Evolutionary conservation across 2,329 filamentous ascomycete species (phyloP), one percentile per base, ranked within the genome.

Genomic region (Trichophyton rubrum): DNA sequence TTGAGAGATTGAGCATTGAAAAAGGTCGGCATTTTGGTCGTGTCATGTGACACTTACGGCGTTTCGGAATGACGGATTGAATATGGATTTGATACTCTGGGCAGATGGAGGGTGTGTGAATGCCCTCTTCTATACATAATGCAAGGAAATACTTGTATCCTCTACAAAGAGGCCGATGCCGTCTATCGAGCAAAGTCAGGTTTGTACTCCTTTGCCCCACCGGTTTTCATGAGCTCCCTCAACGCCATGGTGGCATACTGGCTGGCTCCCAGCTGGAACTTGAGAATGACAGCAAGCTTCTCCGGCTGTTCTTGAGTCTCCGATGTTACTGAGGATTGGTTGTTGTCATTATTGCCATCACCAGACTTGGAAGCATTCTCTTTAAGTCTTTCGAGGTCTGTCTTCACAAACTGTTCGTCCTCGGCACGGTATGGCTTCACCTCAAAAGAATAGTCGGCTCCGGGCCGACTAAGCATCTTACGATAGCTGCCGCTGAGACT

Each of bases 401-500:
- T 99, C 62, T 87, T 83, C 2, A 95, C 87, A 74, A 97, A 85
- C 75, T 97, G 91, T 74, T 95, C 85, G 38, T 86, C 83, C 30
- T 85, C 80, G 35, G 68, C 60, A 1, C 66, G 66, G 70, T 96
- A 97, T 3, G 78, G 74, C 68, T 82, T 85, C 9, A 96, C 82
- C 62, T 89, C 82, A 61, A 85, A 86, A 9, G 79, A 82, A 6
- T 89, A 82, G 30, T 79, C 75, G 6, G 79, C 73, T 1, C 83
- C 81, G 68, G 90, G 89, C 22, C 81, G 81, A 38, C 88, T 85
- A 66, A 97, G 81, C 30, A 96, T 71, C 73, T 92, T 93, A 64
- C 93, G 84, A 73, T 99, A 99, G 27, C 87, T 84, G 1, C 93
- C 95, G 56, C 87, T 89, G 1, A 99, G 79, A 71, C 89, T 95